Evolutionary conservation across 169 alveolate genomes (phyloP).

Genomic region (Plasmodium cynomolgi): DNA sequence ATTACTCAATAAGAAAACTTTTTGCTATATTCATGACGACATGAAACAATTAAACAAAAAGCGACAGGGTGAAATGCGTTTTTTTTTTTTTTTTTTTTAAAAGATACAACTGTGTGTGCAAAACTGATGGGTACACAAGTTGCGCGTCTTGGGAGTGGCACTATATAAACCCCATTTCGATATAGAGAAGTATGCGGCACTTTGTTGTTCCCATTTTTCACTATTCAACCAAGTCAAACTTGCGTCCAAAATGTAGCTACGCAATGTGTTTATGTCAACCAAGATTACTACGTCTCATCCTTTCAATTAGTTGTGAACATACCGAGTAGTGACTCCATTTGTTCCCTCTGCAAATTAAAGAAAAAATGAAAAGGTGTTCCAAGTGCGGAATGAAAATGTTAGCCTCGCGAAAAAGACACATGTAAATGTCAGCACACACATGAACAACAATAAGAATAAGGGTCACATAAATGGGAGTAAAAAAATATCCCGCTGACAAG

Average conservation of each 20-base stretch:
- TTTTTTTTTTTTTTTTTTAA: neutral
- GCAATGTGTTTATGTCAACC: neutral
- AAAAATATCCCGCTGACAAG: neutral
- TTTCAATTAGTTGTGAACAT: slow-evolving; percentile 3
- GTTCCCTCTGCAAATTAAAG: slow-evolving; percentile 54
- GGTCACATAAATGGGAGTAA: neutral
- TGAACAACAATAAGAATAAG: neutral
- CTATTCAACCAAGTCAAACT: neutral
- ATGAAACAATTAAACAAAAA: neutral
- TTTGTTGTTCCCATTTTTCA: neutral
- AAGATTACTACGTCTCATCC: neutral
- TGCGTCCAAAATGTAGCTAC: neutral
- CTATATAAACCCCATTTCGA: neutral
- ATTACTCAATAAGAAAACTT: neutral
- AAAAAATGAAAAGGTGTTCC: slow-evolving; percentile 1
- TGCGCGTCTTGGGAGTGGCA: neutral
- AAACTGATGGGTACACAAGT: neutral
- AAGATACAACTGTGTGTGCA: neutral
- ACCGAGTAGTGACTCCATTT: slow-evolving; percentile 46
- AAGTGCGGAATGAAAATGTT: neutral
- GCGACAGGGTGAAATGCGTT: neutral
- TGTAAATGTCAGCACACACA: neutral
- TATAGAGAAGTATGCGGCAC: neutral
- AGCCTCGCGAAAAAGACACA: neutral
- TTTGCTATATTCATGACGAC: neutral